Conservation (phyloP, 148 eudicot species). For the Spergularia bocconei region DNA sequence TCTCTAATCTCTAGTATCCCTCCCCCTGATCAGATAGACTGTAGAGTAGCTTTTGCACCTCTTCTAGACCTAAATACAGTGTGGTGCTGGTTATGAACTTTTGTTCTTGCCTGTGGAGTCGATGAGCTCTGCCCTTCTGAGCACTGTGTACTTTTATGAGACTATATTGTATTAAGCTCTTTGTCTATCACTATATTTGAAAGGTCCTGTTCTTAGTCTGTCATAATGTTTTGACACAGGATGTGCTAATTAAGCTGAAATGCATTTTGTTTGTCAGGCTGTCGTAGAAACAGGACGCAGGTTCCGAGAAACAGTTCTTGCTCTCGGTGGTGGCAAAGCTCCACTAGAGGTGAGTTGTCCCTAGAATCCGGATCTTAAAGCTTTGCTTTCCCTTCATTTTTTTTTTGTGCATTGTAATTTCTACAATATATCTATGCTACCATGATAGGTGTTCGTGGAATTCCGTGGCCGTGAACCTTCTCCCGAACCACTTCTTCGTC, state of each 20-base stretch:
- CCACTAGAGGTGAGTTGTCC: slow-evolving; percentile 62
- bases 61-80: neutral
- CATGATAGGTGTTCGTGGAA: slow-evolving; percentile 75
- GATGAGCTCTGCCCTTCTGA: neutral
- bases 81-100: neutral
- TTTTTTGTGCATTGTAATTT: neutral
- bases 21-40: too few species aligned
- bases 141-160: neutral
- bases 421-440: neutral
- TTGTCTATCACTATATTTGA: neutral
- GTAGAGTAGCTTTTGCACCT: neutral
- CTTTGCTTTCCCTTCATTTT: neutral
- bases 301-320: slow-evolving; percentile 94
- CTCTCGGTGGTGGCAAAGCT: slow-evolving; percentile 97
- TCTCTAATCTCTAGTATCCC: too few species aligned
- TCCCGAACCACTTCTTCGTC: slow-evolving; percentile 89
- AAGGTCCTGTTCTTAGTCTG: neutral
- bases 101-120: neutral
- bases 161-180: neutral
- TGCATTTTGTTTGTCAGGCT: slow-evolving; percentile 47
- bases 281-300: slow-evolving; percentile 79
- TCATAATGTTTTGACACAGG: neutral
- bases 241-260: neutral
- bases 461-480: slow-evolving; percentile 98
- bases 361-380: neutral